Evolutionary conservation across 164 flowering plant species (phyloP).

Genomic region (Umbilicus rupestris): DNA sequence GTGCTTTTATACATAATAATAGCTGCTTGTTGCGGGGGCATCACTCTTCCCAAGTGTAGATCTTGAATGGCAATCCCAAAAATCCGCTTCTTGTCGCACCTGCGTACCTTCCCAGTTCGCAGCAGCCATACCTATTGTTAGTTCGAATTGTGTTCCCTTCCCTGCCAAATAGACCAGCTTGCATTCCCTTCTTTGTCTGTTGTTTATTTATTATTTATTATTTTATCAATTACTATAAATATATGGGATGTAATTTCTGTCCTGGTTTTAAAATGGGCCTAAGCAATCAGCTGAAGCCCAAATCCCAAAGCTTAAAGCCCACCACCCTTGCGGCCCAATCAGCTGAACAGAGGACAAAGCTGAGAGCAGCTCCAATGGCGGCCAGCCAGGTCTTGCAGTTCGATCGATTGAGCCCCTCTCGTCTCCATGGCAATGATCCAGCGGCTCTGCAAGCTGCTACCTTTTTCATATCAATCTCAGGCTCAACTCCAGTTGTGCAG

Average conservation of each 20-base stretch:
- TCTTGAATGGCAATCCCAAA: slow-evolving; percentile 28
- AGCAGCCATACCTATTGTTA: too few species aligned
- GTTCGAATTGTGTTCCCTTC: too few species aligned
- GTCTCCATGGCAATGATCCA: neutral
- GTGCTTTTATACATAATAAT: slow-evolving; percentile 70
- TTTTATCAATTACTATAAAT: too few species aligned
- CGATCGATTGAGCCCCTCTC: neutral
- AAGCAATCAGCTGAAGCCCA: neutral
- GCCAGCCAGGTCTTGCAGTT: neutral
- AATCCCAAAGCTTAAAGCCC: too few species aligned
- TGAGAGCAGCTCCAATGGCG: neutral
- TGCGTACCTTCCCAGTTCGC: too few species aligned
- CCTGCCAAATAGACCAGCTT: too few species aligned
- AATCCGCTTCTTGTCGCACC: neutral
- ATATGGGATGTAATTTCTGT: too few species aligned
- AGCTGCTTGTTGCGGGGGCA: slow-evolving; percentile 84
- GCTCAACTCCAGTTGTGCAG: neutral
- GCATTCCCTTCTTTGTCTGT: too few species aligned
- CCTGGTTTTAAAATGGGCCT: too few species aligned
- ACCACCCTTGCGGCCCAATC: neutral
- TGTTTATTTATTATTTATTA: too few species aligned
- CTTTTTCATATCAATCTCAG: neutral
- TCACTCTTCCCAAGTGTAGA: slow-evolving; percentile 81
- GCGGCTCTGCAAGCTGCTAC: neutral
- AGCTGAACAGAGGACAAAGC: neutral